Conservation (phyloP, 805 yeast species). For the Hermanozyma aechmeae region DNA sequence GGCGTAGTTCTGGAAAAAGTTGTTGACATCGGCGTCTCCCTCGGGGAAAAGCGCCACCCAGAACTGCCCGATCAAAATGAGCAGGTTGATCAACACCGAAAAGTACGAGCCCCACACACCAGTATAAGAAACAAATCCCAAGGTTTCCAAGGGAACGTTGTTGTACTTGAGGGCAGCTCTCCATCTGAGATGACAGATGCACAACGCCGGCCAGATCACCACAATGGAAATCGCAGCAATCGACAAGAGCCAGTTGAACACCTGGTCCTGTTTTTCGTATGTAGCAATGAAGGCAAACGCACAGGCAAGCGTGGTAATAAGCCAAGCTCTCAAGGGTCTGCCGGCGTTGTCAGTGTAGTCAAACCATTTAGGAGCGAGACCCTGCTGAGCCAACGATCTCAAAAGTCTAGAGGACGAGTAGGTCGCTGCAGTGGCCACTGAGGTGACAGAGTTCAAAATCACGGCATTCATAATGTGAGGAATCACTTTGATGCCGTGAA, state of each 20-base stretch:
- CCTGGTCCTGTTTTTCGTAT: conserved; percentile 21
- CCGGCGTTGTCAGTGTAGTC: conserved; percentile 20
- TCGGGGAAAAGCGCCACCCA: conserved; percentile 35
- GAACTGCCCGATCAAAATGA: conserved; percentile 33
- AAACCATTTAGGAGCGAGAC: conserved; percentile 18
- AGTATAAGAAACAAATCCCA: conserved; percentile 25
- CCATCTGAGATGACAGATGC: conserved; percentile 20
- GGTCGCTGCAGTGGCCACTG: conserved; percentile 23
- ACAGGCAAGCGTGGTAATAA: conserved; percentile 13
- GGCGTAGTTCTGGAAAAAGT: conserved; percentile 19
- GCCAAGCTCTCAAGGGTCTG: conserved; percentile 19
- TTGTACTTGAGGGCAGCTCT: conserved; percentile 17
- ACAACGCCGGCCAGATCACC: conserved; percentile 17
- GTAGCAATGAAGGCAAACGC: conserved; percentile 19
- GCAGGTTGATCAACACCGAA: conserved; percentile 19
- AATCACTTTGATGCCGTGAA: conserved; percentile 17
- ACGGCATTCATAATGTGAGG: conserved; percentile 25
- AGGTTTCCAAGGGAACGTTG: conserved; percentile 12
- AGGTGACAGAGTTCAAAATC: conserved; percentile 21
- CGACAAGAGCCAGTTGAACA: conserved; percentile 21
- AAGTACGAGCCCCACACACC: conserved; percentile 31
- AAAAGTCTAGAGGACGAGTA: conserved; percentile 17
- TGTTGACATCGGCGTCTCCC: conserved; percentile 14
- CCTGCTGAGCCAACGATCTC: conserved; percentile 18
- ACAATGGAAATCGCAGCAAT: conserved; percentile 19